These are phyloP conservation scores for Danielia oregonensis DNA, from an alignment of 805 yeast species.

Conservation along the genomic window DNA sequence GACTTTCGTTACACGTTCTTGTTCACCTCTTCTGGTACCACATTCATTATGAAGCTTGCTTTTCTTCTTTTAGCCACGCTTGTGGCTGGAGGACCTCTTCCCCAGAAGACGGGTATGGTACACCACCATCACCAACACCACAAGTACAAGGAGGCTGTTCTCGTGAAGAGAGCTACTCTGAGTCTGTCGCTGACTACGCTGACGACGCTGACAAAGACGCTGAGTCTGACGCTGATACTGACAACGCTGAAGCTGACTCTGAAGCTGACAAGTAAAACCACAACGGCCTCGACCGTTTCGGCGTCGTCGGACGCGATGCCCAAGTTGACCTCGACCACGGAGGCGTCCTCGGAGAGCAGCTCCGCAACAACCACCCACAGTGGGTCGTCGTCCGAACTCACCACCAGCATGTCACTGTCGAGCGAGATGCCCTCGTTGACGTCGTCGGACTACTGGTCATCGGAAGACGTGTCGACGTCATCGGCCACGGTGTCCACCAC, in stretches of 20 bases:
- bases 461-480: too few species aligned
- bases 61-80: neutral
- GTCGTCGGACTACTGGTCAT: too few species aligned
- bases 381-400: neutral
- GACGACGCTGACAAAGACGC: neutral
- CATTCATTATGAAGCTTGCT: neutral
- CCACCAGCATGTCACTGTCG: constrained; percentile 1
- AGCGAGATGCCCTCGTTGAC: constrained; percentile 14
- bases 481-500: constrained; percentile 2
- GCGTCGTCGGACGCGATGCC: neutral
- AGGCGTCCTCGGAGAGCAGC: neutral
- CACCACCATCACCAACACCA: constrained; percentile 1
- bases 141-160: neutral
- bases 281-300: neutral
- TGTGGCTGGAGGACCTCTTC: neutral
- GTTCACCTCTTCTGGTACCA: too few species aligned
- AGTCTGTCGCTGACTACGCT: neutral
- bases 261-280: neutral
- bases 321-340: neutral
- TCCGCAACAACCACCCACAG: neutral
- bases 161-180: neutral
- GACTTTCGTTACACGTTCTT: too few species aligned
- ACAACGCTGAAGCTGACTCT: neutral
- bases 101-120: neutral
- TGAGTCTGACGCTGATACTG: neutral